These are phyloP conservation scores for Serendipita sp. DNA, from an alignment of 768 basidiomycete genomes.

Conservation along the genomic window DNA sequence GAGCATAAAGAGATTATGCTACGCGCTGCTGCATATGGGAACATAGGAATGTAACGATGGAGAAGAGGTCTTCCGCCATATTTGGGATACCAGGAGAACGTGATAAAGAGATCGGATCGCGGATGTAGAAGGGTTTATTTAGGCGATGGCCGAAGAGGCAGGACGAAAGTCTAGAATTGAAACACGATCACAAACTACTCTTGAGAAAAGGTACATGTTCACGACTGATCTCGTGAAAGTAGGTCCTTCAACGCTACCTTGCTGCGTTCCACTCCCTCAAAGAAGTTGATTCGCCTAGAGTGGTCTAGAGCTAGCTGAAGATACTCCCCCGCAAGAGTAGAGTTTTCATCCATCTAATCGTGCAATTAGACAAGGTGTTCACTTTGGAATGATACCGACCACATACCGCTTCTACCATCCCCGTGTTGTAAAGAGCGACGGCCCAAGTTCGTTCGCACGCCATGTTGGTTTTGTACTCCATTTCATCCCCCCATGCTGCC, in stretches of 20 bases:
- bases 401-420: background rate
- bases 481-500: background rate
- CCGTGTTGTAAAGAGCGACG: background rate
- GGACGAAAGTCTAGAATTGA: too few species aligned
- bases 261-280: background rate
- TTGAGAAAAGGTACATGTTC: background rate
- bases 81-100: too few species aligned
- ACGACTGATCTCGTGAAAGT: background rate
- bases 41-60: too few species aligned
- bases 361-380: background rate
- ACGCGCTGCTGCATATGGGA: too few species aligned
- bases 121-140: too few species aligned
- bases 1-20: too few species aligned
- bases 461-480: background rate
- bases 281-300: background rate
- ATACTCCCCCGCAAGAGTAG: background rate
- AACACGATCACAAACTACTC: too few species aligned
- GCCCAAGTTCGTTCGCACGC: background rate
- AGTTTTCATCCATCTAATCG: background rate
- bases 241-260: background rate
- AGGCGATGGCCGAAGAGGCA: too few species aligned
- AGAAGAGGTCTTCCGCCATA: too few species aligned
- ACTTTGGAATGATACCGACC: background rate
- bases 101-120: too few species aligned
- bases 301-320: background rate